phyloP scores from a whole-genome alignment of 768 basidiomycete genomes.

The Suillus occidentalis region DNA sequence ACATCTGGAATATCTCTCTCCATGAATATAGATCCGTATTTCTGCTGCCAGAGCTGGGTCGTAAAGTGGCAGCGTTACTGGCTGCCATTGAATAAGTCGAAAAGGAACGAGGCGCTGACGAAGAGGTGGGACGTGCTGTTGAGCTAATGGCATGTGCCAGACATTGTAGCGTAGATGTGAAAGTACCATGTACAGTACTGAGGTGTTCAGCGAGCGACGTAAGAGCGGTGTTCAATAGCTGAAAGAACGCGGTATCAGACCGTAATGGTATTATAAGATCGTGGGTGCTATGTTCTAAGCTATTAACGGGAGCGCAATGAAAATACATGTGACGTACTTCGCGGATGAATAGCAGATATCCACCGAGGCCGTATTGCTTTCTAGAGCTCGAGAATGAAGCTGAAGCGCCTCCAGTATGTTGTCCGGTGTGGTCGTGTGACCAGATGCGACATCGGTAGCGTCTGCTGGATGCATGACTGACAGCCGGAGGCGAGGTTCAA shows the following conservation, averaged over 20 bases:
- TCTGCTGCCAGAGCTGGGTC: constrained; percentile 37
- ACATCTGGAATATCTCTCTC: constrained; percentile 88
- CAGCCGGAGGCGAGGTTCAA: constrained; percentile 60
- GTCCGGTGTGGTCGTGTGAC: constrained; percentile 12
- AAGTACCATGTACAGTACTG: constrained; percentile 48
- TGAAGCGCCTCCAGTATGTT: constrained; percentile 15
- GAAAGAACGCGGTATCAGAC: constrained; percentile 82
- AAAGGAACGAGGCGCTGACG: constrained; percentile 30
- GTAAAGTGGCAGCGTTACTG: constrained; percentile 29
- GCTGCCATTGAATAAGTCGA: constrained; percentile 30
- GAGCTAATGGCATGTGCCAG: constrained; percentile 43
- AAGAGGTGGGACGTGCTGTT: constrained; percentile 34
- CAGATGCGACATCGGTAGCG: neutral
- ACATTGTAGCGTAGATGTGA: constrained; percentile 44
- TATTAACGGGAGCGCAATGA: neutral
- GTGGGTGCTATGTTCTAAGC: constrained; percentile 13
- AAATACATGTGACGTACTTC: neutral
- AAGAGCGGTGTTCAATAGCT: constrained; percentile 62
- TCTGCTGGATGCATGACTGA: constrained; percentile 33
- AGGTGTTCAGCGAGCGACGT: constrained; percentile 56
- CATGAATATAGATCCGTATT: constrained; percentile 76
- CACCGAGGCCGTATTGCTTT: neutral
- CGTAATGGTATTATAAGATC: constrained; percentile 78
- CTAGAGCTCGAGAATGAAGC: constrained; percentile 1
- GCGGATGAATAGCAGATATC: neutral